These are phyloP conservation scores for Luffa aegyptiaca DNA, from an alignment of 306 rosid genomes.

Conservation along the genomic window DNA sequence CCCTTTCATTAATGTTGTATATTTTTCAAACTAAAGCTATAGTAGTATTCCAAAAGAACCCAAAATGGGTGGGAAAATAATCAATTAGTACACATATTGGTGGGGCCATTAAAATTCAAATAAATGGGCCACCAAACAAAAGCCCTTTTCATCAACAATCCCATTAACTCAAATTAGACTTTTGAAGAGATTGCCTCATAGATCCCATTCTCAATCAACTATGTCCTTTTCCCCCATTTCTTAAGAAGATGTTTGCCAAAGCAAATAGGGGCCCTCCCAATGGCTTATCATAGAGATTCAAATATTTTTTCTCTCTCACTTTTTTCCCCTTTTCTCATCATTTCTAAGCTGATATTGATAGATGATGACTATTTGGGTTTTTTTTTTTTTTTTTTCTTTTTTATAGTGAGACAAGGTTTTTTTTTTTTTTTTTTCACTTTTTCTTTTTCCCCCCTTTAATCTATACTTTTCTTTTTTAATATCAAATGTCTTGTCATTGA, in stretches of 20 bases:
- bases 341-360: background rate
- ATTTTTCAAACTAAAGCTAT: background rate
- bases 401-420: background rate
- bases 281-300: background rate
- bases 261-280: background rate
- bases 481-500: background rate
- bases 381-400: background rate
- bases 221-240: slow-evolving; percentile 3
- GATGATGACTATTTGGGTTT: background rate
- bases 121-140: background rate
- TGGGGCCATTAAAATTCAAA: background rate
- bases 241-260: background rate
- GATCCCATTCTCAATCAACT: background rate
- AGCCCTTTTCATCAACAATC: background rate
- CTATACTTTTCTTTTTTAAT: background rate
- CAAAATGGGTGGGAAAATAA: background rate
- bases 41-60: background rate
- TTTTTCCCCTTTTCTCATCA: background rate
- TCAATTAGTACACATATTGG: background rate
- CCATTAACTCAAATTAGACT: background rate
- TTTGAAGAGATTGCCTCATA: background rate
- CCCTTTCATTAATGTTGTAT: background rate
- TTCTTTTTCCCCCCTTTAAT: background rate
- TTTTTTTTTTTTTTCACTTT: background rate
- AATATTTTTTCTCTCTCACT: background rate